Base-by-base conservation (phyloP, 306 rosid species). In the Abrus precatorius region DNA sequence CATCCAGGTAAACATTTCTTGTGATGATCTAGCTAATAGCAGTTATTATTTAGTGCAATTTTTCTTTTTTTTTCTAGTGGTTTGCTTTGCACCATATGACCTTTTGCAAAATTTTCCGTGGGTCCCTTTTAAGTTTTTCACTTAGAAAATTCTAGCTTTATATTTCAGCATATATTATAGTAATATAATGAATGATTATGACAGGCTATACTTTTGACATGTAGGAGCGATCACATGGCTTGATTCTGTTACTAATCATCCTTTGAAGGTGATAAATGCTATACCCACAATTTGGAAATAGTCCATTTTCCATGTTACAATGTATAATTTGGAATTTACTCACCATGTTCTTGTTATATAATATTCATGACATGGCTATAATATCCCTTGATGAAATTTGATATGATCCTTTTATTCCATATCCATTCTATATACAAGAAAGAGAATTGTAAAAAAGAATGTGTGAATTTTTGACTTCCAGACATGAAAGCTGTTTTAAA, bases 221-320 rank as follows among this genome's bases (percentile, higher is more conserved):
- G 50, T 74, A 95, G 99, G 99, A 84, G 79, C 92, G 65, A 91
- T 90, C 64, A 80, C 97, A 70, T 95, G 99, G 99, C 93, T 95
- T 75, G 97, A 95, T 87, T 95, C 99, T 44, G 87, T 91, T 78
- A 91, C 96, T 32, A 95, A 95, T 84, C 87, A 53, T 69, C 97
- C 99, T 76, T 82, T 95, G 78, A 95, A 95, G 99, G 99, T 93
- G 78, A 89, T 69, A 53, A 63, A 75, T 84, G 50, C 62, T 79
- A 29, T 63, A 43, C 36, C 74, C 53, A 68, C 29, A 44, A 34
- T 38, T 52, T 45, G 44, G 59, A 34, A 57, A 40, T 77, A 63
- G 50, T 54, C 71, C 76, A 65, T 55, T 63, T 74, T 56, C 72
- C 81, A 49, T 47, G 65, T 28, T 78, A 20, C n/a, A 12, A 12